Base-by-base conservation (phyloP, 257 asterid species). In the Ocimum tenuiflorum region DNA sequence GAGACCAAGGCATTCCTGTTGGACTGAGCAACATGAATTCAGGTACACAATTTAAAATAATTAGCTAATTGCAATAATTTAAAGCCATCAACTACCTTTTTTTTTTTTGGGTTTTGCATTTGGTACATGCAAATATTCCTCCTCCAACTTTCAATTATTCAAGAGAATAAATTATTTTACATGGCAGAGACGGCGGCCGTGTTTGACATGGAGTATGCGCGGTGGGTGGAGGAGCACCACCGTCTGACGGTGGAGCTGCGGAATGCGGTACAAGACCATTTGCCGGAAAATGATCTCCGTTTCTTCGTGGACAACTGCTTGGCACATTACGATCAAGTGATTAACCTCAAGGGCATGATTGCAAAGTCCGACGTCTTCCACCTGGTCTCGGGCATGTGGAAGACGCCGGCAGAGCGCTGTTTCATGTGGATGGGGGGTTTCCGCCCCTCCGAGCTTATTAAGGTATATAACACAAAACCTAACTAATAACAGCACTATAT, bases 351-450 rank as follows among this genome's bases (percentile, higher is more conserved):
- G 63, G 62, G 75, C 71, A 80, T 89, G 75, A 69, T 84, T 0
- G 85, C 82, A 0, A 91, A 84, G 54, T 52, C 85, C 17, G 95
- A 89, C 13, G 88, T 87, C 2, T 85, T 91, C 68, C 97, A 92
- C 77, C 77, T 89, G 1, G 56, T 87, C 65, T 85, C 96, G 53
- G 98, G 98, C 78, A 76, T 67, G 70, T 92, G 97, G 95, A 89
- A 81, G 71, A 82, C 98, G 20, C 98, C 98, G 3, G 96, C 95
- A 0, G 98, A 92, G 67, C 81, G 98, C 0, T 89, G 96, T 76
- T 89, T 87, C 80, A 72, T 89, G 79, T 92, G 98, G 98, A 58
- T 92, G 8, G 98, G 98, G 0, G 98, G 86, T 41, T 84, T 89
- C 76, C 88, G 97, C 11, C 97, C 98, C 2, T 89, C 98, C 0